Evolutionary conservation across 345 rosid species (phyloP), one percentile per base, ranked within the genome.

Genomic region (Alliaria petiolata): DNA sequence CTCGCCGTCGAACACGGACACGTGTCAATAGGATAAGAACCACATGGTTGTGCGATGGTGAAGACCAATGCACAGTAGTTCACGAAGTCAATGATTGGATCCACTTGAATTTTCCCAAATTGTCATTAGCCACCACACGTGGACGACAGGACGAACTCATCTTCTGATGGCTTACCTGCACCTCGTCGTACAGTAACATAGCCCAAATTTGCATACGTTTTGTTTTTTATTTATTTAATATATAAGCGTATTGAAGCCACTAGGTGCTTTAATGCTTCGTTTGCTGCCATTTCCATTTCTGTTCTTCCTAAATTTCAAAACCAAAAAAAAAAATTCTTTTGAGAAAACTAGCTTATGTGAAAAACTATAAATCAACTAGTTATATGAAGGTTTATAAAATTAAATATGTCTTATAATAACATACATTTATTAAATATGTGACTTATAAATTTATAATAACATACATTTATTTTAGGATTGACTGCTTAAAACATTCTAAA

Each of bases 181-280:
- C 65, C 69, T 1, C 34, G 25, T 49, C 58, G 63, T 62, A 60
- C 71, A 13, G 0, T 66, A 77, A 63, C 15, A 53, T 43, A 16
- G 19, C 28, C 64, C 68, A 8, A 17, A 13, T n/a, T 33, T 8
- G 26, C 66, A 8, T 62, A 54, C 16, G 16, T 22, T 36, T 61
- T 42, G 45, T 36, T 43, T 76, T 63, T 67, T 1, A n/a, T 42
- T 55, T 34, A 30, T 40, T 49, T 22, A 22, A 3, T 22, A 22
- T 36, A 35, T 36, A 66, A 47, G 20, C 58, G 34, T 34, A 64
- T 19, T 49, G 6, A 65, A 47, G 25, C 46, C 59, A 25, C 62
- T 80, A 73, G 81, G 85, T 87, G 79, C 86, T 84, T 71, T 75
- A 20, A 36, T 35, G 65, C 40, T 71, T 62, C 19, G 59, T 59